phyloP scores from a whole-genome alignment of 2,329 filamentous ascomycete genomes.

The Reticulascus tulasneorum region DNA sequence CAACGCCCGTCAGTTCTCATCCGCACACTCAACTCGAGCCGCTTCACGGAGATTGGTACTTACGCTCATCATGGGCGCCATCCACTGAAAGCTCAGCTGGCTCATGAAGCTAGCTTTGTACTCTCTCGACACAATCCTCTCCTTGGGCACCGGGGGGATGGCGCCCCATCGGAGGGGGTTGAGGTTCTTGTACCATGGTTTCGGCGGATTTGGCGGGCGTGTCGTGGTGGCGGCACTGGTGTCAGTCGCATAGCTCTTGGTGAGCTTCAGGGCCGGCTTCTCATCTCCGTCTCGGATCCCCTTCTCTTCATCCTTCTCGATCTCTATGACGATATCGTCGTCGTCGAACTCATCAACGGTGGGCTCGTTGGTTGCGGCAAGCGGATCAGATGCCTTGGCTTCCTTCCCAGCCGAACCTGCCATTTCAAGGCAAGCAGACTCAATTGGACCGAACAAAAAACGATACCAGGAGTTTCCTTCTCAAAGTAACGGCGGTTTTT shows the following conservation, averaged over 20 bases:
- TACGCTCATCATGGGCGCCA: constrained; percentile 78
- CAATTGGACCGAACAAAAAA: too few relatives aligned
- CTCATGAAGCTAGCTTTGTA: constrained; percentile 72
- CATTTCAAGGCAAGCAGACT: constrained; percentile 15
- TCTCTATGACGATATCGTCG: constrained; percentile 5
- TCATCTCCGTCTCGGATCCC: constrained; percentile 4
- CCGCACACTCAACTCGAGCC: background rate
- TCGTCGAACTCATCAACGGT: constrained; percentile 8
- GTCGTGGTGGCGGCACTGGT: constrained; percentile 45
- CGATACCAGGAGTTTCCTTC: too few relatives aligned
- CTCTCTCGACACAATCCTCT: constrained; percentile 59
- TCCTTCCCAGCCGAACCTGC: constrained; percentile 22
- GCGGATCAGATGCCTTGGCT: constrained; percentile 22
- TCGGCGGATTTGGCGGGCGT: constrained; percentile 30
- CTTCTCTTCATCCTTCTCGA: constrained; percentile 10
- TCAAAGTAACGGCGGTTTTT: too few relatives aligned
- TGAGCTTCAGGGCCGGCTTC: constrained; percentile 28
- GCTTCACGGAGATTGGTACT: constrained; percentile 23
- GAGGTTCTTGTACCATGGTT: constrained; percentile 59
- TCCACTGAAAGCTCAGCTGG: constrained; percentile 81
- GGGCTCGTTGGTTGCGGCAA: constrained; percentile 24
- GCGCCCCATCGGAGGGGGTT: constrained; percentile 61
- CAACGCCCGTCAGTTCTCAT: too few relatives aligned
- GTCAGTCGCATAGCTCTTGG: constrained; percentile 51
- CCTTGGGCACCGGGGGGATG: constrained; percentile 51